Conservation (phyloP, 2,329 filamentous ascomycete species). For the Whalleya microplaca region DNA sequence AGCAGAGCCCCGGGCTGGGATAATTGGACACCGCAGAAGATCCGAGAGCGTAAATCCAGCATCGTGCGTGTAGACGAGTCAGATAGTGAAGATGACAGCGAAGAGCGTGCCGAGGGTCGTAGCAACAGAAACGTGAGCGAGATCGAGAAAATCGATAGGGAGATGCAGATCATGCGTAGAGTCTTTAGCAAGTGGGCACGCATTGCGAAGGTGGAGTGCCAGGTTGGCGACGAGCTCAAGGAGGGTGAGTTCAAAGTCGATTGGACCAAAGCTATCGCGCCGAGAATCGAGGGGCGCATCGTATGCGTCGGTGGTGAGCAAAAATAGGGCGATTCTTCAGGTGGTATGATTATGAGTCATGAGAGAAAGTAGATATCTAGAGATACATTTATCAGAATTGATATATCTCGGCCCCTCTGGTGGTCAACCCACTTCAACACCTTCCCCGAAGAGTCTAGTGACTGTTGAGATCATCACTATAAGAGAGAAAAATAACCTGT, state of each 20-base stretch:
- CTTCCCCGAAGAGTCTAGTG: too few species aligned
- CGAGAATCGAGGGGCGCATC: slow-evolving; percentile 78
- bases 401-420: too few species aligned
- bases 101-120: slow-evolving; percentile 31
- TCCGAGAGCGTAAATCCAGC: slow-evolving; percentile 40
- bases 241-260: slow-evolving; percentile 64
- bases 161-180: slow-evolving; percentile 68
- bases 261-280: slow-evolving; percentile 82
- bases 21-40: slow-evolving; percentile 41
- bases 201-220: slow-evolving; percentile 63
- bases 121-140: slow-evolving; percentile 38
- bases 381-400: too few species aligned
- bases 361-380: not conserved
- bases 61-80: slow-evolving; percentile 47
- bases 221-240: slow-evolving; percentile 57
- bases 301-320: slow-evolving; percentile 30
- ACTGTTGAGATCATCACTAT: too few species aligned
- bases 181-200: slow-evolving; percentile 76
- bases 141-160: slow-evolving; percentile 51
- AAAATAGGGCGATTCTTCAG: slow-evolving; percentile 1
- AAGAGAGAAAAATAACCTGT: too few species aligned
- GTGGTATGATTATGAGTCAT: not conserved
- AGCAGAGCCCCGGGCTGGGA: slow-evolving; percentile 38
- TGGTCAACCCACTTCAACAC: too few species aligned
- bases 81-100: slow-evolving; percentile 41